Evolutionary conservation across 1,284 basidiomycete genomes (phyloP), one percentile per base, ranked within the genome.

Genomic region (Omphalotus olearius): DNA sequence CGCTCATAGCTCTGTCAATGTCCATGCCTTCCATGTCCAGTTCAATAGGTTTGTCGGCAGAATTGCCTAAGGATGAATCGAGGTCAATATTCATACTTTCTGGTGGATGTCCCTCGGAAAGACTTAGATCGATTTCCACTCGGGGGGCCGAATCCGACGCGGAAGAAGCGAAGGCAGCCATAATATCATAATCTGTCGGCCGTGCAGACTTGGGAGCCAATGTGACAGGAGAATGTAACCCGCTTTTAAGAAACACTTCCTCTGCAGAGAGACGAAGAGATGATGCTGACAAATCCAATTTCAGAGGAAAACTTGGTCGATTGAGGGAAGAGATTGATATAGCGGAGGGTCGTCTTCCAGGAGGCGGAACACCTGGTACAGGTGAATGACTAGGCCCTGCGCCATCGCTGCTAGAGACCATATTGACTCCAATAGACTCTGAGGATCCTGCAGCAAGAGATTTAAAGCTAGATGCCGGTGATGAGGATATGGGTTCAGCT

Each of bases 11-110:
- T 68, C 77, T 78, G 58, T 83, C 79, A 51, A 85, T 79, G 52
- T 86, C 83, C 65, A 88, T 80, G 50, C 59, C 57, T 40, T 88
- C 86, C 43, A 89, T 60, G 62, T 90, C 87, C 11, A 90, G 73
- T 61, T 89, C 88, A 53, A 90, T 90, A 11, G 88, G 87, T 61
- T 87, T 86, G 63, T 90, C 87, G 0, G 79, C 85, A 4, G 83
- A 85, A 60, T 68, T 81, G 6, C 87, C 83, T 18, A 79, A 60
- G 16, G 68, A 51, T 9, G 62, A 30, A 52, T 73, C 65, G 47
- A 71, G 54, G 51, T 68, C 63, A 46, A 70, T 60, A 54, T 66
- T 56, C 54, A 57, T 63, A 52, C 53, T 52, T 38, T 50, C 53
- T 20, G 53, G 43, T 23, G 61, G 47, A 52, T 50, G 38, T 50